These are phyloP conservation scores for Tetrahymena borealis DNA, from an alignment of 73 alveolate species.

Conservation along the genomic window DNA sequence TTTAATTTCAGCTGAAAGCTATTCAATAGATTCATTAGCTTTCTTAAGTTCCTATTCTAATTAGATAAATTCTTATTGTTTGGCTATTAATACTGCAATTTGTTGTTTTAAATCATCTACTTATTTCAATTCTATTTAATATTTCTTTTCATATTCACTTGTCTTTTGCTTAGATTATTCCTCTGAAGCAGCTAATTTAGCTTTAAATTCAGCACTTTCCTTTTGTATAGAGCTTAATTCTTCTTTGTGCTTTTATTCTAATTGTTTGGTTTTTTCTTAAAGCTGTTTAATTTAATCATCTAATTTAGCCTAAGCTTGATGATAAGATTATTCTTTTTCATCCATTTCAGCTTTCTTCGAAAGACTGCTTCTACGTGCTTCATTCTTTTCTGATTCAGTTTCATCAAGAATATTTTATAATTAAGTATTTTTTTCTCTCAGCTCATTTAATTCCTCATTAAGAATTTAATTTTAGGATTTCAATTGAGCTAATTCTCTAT, in stretches of 20 bases:
- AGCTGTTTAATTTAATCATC: neutral
- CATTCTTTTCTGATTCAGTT: neutral
- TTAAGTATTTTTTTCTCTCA: neutral
- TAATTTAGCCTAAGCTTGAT: neutral
- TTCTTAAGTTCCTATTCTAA: neutral
- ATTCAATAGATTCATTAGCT: no score
- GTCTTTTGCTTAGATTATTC: neutral
- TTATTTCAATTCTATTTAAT: neutral
- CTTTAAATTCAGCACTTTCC: neutral
- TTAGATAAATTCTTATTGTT: neutral
- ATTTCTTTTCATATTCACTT: neutral
- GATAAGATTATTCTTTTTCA: neutral
- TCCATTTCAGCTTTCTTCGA: neutral
- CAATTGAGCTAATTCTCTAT: neutral
- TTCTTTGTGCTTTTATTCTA: neutral
- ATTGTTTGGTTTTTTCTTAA: neutral
- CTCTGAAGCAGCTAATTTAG: neutral
- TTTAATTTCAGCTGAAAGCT: no score
- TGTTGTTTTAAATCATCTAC: neutral
- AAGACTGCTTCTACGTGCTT: neutral
- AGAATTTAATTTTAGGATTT: neutral
- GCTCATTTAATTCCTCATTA: neutral
- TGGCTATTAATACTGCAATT: neutral
- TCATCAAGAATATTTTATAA: neutral
- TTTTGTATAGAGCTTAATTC: neutral